A percentile compares a stretch with the other conserved stretches of the same genome.
phyloP scores from a whole-genome alignment of 495 filamentous ascomycete genomes.

The Parachaetomium inaequale region DNA sequence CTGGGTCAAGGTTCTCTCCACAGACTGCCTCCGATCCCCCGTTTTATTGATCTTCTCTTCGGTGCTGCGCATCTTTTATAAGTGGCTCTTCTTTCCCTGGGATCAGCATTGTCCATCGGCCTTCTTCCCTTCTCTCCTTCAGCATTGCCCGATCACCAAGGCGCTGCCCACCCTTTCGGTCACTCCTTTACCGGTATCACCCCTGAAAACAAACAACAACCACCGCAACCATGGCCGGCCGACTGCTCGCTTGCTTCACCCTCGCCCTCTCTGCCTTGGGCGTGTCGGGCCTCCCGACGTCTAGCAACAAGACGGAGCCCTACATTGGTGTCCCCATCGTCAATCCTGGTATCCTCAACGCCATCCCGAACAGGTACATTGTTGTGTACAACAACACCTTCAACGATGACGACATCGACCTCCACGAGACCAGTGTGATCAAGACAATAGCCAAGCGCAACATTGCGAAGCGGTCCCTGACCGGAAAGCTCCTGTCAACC shows the following conservation, averaged over 20 bases:
- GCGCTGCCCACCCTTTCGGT: neutral
- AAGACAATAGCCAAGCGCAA: conserved; percentile 47
- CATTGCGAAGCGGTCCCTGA: conserved; percentile 38
- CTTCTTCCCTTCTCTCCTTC: conserved; percentile 7
- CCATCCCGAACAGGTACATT: conserved; percentile 47
- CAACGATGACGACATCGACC: conserved; percentile 37
- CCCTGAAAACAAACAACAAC: neutral
- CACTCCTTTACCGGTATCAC: conserved; percentile 6
- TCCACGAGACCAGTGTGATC: conserved; percentile 41
- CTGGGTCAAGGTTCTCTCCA: conserved; percentile 10
- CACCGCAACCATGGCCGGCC: conserved; percentile 29
- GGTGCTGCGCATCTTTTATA: conserved; percentile 11
- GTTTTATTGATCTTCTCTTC: conserved; percentile 17
- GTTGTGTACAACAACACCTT: conserved; percentile 50
- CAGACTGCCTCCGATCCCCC: conserved; percentile 14
- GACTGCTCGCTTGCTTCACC: conserved; percentile 29
- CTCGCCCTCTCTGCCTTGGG: conserved; percentile 33
- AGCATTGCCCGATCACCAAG: neutral
- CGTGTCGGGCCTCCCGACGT: conserved; percentile 31
- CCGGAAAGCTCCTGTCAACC: conserved; percentile 41
- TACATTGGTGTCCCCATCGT: conserved; percentile 43
- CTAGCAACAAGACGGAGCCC: conserved; percentile 23
- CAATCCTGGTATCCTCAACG: conserved; percentile 38
- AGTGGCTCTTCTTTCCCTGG: conserved; percentile 1
- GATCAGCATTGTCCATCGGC: neutral